Base-by-base conservation (phyloP, 208 protist species). In the Plasmodiophora brassicae region DNA sequence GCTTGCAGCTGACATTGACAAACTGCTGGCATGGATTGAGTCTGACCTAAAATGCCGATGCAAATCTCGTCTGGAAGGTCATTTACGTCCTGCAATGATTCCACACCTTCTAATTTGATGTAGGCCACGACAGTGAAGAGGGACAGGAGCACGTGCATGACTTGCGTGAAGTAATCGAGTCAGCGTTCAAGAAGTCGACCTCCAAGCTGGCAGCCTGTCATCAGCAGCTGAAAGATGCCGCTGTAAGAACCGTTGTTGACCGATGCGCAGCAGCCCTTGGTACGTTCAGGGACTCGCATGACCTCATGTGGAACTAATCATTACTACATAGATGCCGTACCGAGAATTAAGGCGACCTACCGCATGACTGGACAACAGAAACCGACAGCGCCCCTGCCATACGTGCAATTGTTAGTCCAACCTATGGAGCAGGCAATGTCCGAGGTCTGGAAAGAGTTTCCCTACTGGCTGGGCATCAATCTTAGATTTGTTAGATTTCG, bases 331-430 rank as follows among this genome's bases (percentile, higher is more conserved):
- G 65, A 78, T 36, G 65, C 65, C 14, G 65, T 78, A 14, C 65
- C 65, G 20, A 78, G 65, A 32, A 78, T 78, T 32, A 78, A 78
- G n/a, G 65, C 65, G 20, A 36, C n/a, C 10, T 78, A 78, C n/a
- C 14, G 65, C 10, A 5, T 5, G 65, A 78, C 32, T 32, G 65
- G 65, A 5, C 65, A 78, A 36, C 5, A 5, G 20, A 5, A 5
- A 38, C 65, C 65, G 5, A 32, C 5, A 5, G n/a, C n/a, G 14
- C 65, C 65, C 10, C n/a, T 78, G 20, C 14, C 20, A 5, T 78
- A 78, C n/a, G 65, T 78, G 5, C 65, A 78, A 32, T 38, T 44
- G 65, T 8, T 78, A 44, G 65, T 78, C 10, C 14, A 5, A 5
- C 65, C 65, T 38, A 44, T 78, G 65, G n/a, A 78, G n/a, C 14